Percentiles rank a stretch among this genome's conserved stretches.
These are phyloP conservation scores for Debaryomyces psychrophilus DNA, from an alignment of 1,139 yeast genomes.

Conservation along the genomic window DNA sequence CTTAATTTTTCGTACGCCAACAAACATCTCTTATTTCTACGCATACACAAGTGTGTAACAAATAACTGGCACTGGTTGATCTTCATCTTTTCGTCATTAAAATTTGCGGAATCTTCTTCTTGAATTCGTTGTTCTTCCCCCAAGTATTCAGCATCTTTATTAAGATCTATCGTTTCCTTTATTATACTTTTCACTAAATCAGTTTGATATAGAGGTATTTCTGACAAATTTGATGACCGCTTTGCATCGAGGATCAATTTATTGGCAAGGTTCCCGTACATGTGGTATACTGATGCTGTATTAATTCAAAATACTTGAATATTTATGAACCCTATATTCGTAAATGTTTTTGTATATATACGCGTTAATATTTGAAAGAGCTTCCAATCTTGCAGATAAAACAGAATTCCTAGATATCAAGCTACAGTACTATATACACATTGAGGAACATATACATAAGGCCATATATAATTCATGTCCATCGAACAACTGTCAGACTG, in stretches of 20 bases:
- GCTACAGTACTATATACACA: not conserved
- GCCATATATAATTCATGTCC: too few relatives aligned
- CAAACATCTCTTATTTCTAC: slow-evolving; percentile 85
- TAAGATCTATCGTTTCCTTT: slow-evolving; percentile 61
- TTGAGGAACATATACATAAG: not conserved
- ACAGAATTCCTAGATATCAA: not conserved
- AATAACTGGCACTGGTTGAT: slow-evolving; percentile 72
- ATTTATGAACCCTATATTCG: not conserved
- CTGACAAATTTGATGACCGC: slow-evolving; percentile 67
- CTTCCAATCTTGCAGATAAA: not conserved
- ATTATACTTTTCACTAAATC: slow-evolving; percentile 71
- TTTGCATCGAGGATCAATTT: slow-evolving; percentile 86
- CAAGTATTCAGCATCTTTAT: slow-evolving; percentile 51
- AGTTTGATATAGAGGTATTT: slow-evolving; percentile 72
- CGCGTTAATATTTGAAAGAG: not conserved
- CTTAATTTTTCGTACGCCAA: slow-evolving; percentile 80
- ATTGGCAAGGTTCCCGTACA: slow-evolving; percentile 90
- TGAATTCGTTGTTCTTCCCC: slow-evolving; percentile 27
- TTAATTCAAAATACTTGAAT: not conserved
- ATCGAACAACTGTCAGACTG: too few relatives aligned
- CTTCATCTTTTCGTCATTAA: slow-evolving; percentile 40
- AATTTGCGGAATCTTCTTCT: slow-evolving; percentile 26
- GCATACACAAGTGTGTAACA: slow-evolving; percentile 79
- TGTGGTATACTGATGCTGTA: slow-evolving; percentile 24
- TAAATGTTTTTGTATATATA: not conserved